Conservation (phyloP, 148 eudicot genomes). For the Rhododendron williamsianum region DNA sequence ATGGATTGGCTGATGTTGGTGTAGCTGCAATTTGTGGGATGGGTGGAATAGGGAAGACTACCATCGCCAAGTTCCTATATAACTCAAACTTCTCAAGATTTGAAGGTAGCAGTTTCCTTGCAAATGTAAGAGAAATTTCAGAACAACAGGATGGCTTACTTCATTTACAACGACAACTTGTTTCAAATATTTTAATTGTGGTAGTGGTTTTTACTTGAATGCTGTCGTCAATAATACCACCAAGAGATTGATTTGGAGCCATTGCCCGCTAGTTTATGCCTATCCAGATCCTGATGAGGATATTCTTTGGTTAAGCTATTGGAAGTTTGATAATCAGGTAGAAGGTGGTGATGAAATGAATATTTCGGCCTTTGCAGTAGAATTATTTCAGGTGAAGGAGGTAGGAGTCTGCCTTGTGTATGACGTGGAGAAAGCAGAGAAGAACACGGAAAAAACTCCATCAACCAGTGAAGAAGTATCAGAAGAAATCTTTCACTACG, state of each 20-base stretch:
- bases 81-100: background rate
- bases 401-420: too few species aligned
- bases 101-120: background rate
- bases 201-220: fast-evolving
- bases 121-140: background rate
- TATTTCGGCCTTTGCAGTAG: too few species aligned
- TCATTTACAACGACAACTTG: background rate
- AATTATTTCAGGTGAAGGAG: background rate
- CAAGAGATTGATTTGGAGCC: background rate
- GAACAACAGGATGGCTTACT: background rate
- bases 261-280: background rate
- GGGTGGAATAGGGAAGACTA: background rate
- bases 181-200: background rate
- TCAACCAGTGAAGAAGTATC: too few species aligned
- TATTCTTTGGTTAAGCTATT: background rate
- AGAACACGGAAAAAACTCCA: too few species aligned
- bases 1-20: background rate
- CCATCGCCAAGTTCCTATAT: background rate
- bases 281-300: background rate
- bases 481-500: too few species aligned
- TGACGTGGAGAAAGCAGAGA: too few species aligned
- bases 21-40: background rate
- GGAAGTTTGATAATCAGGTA: background rate
- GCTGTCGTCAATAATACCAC: background rate
- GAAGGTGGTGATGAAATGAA: background rate